These are phyloP conservation scores for Penicillium mononematosum DNA, from an alignment of 495 filamentous ascomycete genomes.

Conservation along the genomic window DNA sequence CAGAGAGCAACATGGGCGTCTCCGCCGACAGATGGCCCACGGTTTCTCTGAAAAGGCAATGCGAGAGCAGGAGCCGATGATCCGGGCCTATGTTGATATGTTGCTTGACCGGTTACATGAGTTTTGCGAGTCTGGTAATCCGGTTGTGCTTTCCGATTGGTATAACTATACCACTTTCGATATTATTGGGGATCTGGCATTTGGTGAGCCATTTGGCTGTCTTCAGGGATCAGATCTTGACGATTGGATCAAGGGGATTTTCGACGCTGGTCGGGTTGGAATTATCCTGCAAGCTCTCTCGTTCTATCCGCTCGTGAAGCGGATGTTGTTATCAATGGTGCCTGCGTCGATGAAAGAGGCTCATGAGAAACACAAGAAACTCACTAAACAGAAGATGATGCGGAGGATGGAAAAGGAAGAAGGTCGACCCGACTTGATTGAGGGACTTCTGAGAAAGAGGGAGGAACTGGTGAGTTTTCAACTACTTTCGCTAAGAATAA, in stretches of 20 bases:
- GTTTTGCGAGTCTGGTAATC: constrained; percentile 14
- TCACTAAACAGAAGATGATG: constrained; percentile 40
- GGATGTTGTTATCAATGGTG: constrained; percentile 12
- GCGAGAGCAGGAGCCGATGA: constrained; percentile 43
- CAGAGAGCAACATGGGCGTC: constrained; percentile 39
- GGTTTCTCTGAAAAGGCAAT: constrained; percentile 53
- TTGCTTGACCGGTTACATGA: constrained; percentile 45
- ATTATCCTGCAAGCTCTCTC: constrained; percentile 35
- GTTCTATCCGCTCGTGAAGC: constrained; percentile 34
- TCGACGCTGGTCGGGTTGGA: constrained; percentile 31
- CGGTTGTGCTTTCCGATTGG: constrained; percentile 52
- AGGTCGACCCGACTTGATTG: constrained; percentile 48
- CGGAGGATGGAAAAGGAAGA: constrained; percentile 39
- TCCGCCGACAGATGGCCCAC: constrained; percentile 50
- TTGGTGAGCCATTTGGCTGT: constrained; percentile 58
- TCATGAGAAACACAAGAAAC: constrained; percentile 33
- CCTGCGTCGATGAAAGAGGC: constrained; percentile 26
- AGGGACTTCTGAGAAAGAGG: constrained; percentile 48
- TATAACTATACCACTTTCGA: constrained; percentile 62
- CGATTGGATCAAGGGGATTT: constrained; percentile 54
- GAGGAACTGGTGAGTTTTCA: constrained; percentile 40
- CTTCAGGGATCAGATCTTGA: constrained; percentile 49
- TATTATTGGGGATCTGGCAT: constrained; percentile 59
- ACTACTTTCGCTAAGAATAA: background rate
- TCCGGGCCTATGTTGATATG: constrained; percentile 44